phyloP scores from a whole-genome alignment of 371 early-diverging fungal genomes.

The Furculomyces boomerangus region DNA sequence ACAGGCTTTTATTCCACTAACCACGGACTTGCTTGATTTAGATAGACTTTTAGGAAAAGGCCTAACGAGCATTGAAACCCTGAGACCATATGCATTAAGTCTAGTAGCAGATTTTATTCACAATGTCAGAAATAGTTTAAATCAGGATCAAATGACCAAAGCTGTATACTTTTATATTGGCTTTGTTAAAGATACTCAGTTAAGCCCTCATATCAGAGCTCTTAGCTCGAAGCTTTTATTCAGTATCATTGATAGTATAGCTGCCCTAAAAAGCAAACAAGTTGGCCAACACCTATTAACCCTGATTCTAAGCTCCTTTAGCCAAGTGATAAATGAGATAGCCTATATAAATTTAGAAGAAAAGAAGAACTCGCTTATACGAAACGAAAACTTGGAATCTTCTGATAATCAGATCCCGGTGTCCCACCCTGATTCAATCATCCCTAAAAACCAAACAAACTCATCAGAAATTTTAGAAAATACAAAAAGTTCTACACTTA shows the following conservation, averaged over 20 bases:
- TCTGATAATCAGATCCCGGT: too few species aligned
- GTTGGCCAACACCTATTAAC: slow-evolving; percentile 63
- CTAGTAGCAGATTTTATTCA: slow-evolving; percentile 92
- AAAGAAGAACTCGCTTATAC: too few species aligned
- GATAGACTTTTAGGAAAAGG: slow-evolving; percentile 83
- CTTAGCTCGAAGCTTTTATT: slow-evolving; percentile 90
- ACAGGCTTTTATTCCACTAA: slow-evolving; percentile 64
- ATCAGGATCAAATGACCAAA: slow-evolving; percentile 49
- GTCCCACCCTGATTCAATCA: too few species aligned
- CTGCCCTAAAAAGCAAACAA: slow-evolving; percentile 37
- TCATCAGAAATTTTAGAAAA: too few species aligned
- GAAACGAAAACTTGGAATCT: too few species aligned
- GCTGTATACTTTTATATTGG: slow-evolving; percentile 78
- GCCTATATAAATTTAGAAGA: too few species aligned
- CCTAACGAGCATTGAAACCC: slow-evolving; percentile 75
- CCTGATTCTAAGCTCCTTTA: slow-evolving; percentile 67
- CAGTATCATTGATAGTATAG: slow-evolving; percentile 74
- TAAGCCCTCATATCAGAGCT: slow-evolving; percentile 80
- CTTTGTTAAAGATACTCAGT: slow-evolving; percentile 71
- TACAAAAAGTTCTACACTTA: too few species aligned
- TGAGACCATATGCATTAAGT: slow-evolving; percentile 81
- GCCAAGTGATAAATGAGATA: slow-evolving; percentile 7
- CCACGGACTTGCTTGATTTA: slow-evolving; percentile 76
- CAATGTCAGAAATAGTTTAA: slow-evolving; percentile 73
- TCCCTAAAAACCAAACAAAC: too few species aligned